Evolutionary conservation across 345 rosid genomes (phyloP), one percentile per base, ranked within the genome.

Genomic region (Cardamine resedifolia): DNA sequence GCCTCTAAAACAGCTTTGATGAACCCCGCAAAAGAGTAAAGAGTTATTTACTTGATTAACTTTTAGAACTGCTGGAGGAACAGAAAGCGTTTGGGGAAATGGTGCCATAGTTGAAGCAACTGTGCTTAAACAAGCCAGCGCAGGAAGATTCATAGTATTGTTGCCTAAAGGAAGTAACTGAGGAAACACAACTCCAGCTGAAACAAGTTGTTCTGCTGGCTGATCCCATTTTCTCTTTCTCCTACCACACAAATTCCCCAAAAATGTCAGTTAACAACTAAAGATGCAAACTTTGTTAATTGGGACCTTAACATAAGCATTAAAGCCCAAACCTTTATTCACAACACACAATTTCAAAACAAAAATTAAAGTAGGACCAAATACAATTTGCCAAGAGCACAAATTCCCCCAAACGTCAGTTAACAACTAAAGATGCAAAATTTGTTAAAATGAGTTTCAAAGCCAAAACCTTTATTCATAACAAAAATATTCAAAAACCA

Each of bases 141-240:
- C 74, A 65, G 87, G 49, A 78, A 79, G 58, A 33, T 77, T 84
- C 59, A 81, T 20, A 30, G 45, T 44, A 15, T 41, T 4, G 75
- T 70, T 85, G 78, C 70, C 80, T 49, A 78, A 63, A 4, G 83
- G 84, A 15, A 79, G 68, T 59, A 73, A 70, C 12, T 14, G 76
- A 38, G 76, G 76, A 69, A 77, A 75, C 78, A 73, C n/a, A 41
- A 80, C 61, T 39, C 88, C 87, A 47, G 82, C 85, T 44, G 84
- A 71, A 59, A 82, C 72, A 52, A 86, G 80, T 15, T 81, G 76
- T 74, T 88, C 96, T 0, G 97, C 92, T 1, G 98, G 97, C 75
- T 89, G 96, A 83, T 94, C 97, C 98, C 98, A 91, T 80, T 83
- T 89, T 65, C 97, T 86, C 86, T 82, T 94, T 68, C 74, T 94